Evolutionary conservation across 108 stramenopile genomes (phyloP).

Genomic region (Parmales sp.): DNA sequence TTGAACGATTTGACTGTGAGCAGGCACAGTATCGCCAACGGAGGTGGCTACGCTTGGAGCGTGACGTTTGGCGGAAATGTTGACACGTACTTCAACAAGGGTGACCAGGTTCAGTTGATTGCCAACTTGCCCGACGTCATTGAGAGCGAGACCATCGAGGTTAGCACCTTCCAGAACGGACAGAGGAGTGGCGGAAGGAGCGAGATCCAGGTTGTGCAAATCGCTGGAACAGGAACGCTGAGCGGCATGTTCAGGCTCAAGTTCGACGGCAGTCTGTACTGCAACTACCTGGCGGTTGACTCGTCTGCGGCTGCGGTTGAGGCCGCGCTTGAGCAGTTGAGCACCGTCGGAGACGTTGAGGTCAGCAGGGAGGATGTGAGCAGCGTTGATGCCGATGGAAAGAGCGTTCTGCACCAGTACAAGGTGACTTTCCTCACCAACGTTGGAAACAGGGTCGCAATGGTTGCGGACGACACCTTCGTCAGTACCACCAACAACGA

Average conservation of each 20-base stretch:
- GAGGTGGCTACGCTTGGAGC: conserved; percentile 45
- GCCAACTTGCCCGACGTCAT: conserved; percentile 1
- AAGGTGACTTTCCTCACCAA: conserved; percentile 44
- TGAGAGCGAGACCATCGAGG: conserved; percentile 27
- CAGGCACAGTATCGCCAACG: conserved; percentile 24
- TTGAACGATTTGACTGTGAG: conserved; percentile 37
- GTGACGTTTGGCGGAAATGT: conserved; percentile 45
- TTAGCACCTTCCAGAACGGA: conserved; percentile 31
- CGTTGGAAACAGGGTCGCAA: conserved; percentile 40
- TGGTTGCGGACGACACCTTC: conserved; percentile 40
- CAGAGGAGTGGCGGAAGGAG: conserved; percentile 22
- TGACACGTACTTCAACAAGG: conserved; percentile 32
- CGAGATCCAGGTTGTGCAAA: conserved; percentile 44
- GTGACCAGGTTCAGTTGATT: conserved; percentile 37
- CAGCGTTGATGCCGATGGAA: conserved; percentile 13
- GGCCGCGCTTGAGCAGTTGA: conserved; percentile 44
- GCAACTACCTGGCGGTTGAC: conserved; percentile 32
- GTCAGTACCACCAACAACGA: conserved; percentile 28
- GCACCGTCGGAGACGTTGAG: conserved; percentile 30
- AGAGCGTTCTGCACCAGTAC: conserved; percentile 31
- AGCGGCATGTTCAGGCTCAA: conserved; percentile 50
- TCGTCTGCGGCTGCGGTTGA: conserved; percentile 43
- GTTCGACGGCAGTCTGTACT: conserved; percentile 43
- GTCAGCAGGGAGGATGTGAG: conserved; percentile 30
- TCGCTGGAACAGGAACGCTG: conserved; percentile 21